These are phyloP conservation scores for Cladophialophora bantiana DNA, from an alignment of 2,329 filamentous ascomycete species.

Conservation along the genomic window DNA sequence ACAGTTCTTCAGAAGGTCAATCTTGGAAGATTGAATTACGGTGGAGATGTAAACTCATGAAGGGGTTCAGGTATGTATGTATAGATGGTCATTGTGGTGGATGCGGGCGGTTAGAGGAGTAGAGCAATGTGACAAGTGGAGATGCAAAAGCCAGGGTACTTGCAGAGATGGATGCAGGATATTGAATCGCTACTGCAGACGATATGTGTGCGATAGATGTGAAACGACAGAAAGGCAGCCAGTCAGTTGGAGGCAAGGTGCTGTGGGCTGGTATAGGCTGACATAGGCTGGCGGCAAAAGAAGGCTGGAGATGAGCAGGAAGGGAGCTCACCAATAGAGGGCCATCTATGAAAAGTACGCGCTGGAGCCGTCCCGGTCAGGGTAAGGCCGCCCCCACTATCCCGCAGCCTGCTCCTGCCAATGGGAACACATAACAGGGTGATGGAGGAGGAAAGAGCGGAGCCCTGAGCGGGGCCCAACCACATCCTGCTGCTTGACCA, in stretches of 20 bases:
- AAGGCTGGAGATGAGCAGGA: conserved; percentile 1
- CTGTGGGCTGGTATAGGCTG: conserved; percentile 27
- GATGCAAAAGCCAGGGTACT: conserved; percentile 19
- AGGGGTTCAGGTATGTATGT: conserved; percentile 38
- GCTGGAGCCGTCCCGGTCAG: conserved; percentile 30
- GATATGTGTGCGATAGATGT: conserved; percentile 36
- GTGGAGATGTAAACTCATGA: conserved; percentile 38
- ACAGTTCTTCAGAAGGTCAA: conserved; percentile 11
- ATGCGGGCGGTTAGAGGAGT: conserved; percentile 32
- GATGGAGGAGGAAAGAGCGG: conserved; percentile 7
- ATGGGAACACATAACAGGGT: conserved; percentile 10
- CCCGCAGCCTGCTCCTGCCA: conserved; percentile 4
- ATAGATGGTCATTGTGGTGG: conserved; percentile 28
- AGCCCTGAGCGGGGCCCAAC: conserved; percentile 8
- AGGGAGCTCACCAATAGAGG: conserved; percentile 25
- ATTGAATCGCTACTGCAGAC: conserved; percentile 32
- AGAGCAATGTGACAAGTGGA: conserved; percentile 36
- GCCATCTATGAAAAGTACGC: conserved; percentile 36
- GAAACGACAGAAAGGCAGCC: conserved; percentile 32
- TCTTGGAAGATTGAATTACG: conserved; percentile 28
- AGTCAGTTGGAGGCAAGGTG: conserved; percentile 23
- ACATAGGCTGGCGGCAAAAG: conserved; percentile 35
- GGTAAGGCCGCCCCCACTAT: conserved; percentile 27
- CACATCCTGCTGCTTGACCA: conserved; percentile 16
- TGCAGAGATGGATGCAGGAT: conserved; percentile 29